Base-by-base conservation (phyloP, 208 protist genomes). In the Acanthamoeba pearcei region DNA sequence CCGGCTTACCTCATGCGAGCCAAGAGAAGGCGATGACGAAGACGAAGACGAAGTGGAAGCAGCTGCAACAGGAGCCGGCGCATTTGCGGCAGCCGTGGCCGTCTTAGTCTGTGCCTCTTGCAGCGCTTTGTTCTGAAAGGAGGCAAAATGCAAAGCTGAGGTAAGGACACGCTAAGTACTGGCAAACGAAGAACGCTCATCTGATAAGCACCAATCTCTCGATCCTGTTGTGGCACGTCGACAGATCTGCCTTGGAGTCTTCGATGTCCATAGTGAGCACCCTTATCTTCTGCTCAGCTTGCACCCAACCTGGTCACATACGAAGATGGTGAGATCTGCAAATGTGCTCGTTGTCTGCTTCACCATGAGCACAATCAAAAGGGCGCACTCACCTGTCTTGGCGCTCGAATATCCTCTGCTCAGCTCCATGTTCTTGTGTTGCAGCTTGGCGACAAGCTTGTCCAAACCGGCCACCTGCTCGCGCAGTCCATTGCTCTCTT, bases 191-290 rank as follows among this genome's bases (percentile, higher is more conserved):
- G 62, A 42, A 5, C 80, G 13, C 15, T 42, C 22, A 90, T 2
- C 51, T 9, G 32, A 42, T 72, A 24, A 62, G 68, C n/a, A 82
- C 74, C 35, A 93, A 53, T 62, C 66, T 93, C 24, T 72, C 89
- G 10, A 93, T 72, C 80, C 66, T 93, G 89, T 93, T 93, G 57
- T 91, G 83, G 35, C 57, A 62, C 35, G 83, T 91, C n/a, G 83
- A 72, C 22, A 91, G 35, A 66, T 91, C 83, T 46, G 83, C 51
- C 60, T 70, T 91, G 57, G 0, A 6, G 10, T 93, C 89, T 55
- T 93, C 89, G 12, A 72, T 3, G 5, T 93, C 89, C 62, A 93
- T 80, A 24, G 55, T 57, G 24, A 93, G 49, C 27, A 57, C 89
- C 15, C 68, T 46, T 8, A 93, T 35, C 29, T 62, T 72, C 35